Conservation (phyloP, 176 grass and related monocot species). For the Raddia guianensis region DNA sequence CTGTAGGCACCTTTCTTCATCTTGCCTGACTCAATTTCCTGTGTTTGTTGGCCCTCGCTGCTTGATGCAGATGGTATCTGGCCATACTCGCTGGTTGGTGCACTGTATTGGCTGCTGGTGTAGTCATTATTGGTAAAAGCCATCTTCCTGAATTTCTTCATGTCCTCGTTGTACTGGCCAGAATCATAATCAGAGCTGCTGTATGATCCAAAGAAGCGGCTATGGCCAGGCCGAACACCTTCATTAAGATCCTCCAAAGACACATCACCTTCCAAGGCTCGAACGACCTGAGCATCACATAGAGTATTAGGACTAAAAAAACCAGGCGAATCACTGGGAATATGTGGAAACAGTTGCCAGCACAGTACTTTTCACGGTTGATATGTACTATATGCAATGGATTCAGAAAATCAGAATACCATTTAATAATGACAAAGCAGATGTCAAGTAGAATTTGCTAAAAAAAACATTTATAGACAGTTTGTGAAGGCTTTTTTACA, state of each 20-base stretch:
- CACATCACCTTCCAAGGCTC: conserved; percentile 85
- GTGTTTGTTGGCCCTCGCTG: conserved; percentile 73
- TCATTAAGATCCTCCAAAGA: conserved; percentile 89
- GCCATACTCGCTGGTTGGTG: conserved; percentile 83
- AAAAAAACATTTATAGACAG: not conserved
- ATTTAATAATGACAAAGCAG: not conserved
- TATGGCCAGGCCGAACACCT: conserved; percentile 73
- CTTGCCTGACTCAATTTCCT: conserved; percentile 63
- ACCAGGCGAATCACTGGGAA: not conserved
- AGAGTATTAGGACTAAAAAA: not conserved
- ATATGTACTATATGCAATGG: not conserved
- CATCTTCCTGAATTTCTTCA: conserved; percentile 89
- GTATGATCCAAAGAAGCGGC: conserved; percentile 74
- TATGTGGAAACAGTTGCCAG: not conserved
- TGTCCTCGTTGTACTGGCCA: conserved; percentile 79
- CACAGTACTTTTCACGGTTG: not conserved
- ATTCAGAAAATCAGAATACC: not conserved
- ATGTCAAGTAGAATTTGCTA: not conserved
- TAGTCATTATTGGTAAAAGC: conserved; percentile 63
- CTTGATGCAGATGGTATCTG: conserved; percentile 83
- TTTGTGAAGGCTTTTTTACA: not conserved
- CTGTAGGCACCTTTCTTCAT: conserved; percentile 55
- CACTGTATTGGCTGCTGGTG: conserved; percentile 87
- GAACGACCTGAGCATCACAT: conserved; percentile 60
- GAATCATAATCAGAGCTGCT: conserved; percentile 86